A percentile compares a stretch with the other conserved stretches of the same genome.
Evolutionary conservation across 768 basidiomycete genomes (phyloP).

Genomic region (Trametes cubensis): DNA sequence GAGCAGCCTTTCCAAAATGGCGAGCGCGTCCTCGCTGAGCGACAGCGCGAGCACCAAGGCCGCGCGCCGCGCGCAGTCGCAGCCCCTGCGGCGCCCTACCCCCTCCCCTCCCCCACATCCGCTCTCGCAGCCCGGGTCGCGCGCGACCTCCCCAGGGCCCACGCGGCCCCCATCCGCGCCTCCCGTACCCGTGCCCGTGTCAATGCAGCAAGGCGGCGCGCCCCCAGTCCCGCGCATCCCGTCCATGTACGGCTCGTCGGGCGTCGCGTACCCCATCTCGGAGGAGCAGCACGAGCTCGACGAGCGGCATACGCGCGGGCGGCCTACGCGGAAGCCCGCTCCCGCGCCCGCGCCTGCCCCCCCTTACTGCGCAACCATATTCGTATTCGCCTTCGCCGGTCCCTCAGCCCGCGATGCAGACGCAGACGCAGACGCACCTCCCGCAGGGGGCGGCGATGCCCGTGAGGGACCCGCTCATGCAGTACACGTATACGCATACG

Average conservation of each 20-base stretch:
- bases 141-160: constrained; percentile 28
- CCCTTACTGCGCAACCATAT: no score
- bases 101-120: not conserved
- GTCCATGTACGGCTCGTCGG: constrained; percentile 13
- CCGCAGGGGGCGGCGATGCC: not conserved
- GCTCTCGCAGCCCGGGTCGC: constrained; percentile 18
- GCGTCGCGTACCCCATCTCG: not conserved
- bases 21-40: constrained; percentile 13
- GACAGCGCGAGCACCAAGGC: constrained; percentile 15
- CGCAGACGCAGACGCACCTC: no score
- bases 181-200: not conserved
- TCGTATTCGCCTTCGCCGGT: no score
- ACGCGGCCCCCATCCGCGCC: constrained; percentile 26
- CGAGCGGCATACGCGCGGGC: not conserved
- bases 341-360: not conserved
- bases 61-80: constrained; percentile 21
- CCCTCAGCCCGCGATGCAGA: no score
- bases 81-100: constrained; percentile 10
- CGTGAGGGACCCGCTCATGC: constrained; percentile 1
- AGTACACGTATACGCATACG: not conserved
- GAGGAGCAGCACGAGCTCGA: not conserved
- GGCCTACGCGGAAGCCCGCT: constrained; percentile 1
- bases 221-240: constrained; percentile 34
- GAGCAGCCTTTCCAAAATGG: constrained; percentile 22
- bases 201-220: constrained; percentile 7